phyloP scores from a whole-genome alignment of 208 protist species.

The Eutreptiella sp. region DNA sequence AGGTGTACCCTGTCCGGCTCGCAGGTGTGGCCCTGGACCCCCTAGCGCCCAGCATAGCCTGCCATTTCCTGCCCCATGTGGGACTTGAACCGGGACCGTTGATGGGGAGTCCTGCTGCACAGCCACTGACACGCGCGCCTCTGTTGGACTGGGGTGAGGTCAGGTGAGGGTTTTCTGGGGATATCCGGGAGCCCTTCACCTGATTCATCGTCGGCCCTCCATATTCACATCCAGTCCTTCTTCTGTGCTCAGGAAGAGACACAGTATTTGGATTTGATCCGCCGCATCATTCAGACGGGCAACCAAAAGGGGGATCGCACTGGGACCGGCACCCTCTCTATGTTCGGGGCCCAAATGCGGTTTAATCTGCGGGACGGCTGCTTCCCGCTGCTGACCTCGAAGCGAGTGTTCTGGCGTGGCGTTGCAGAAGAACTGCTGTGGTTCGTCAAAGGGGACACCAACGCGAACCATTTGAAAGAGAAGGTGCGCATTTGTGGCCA shows the following conservation, averaged over 20 bases:
- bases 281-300: constrained; percentile 60
- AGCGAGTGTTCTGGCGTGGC: constrained; percentile 95
- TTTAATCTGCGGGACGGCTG: constrained; percentile 83
- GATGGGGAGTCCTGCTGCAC: no score
- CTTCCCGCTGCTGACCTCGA: constrained; percentile 95
- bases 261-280: constrained; percentile 83
- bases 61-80: no score
- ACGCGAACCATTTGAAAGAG: constrained; percentile 77
- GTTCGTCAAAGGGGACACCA: constrained; percentile 92
- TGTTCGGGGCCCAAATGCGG: constrained; percentile 94
- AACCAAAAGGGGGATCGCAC: constrained; percentile 86
- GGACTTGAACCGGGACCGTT: no score
- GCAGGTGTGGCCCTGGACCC: no score
- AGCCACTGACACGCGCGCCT: no score
- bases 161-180: no score
- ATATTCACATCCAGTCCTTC: no score
- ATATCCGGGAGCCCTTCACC: no score
- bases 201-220: no score
- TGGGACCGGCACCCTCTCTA: constrained; percentile 82
- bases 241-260: constrained; percentile 76
- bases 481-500: constrained; percentile 86
- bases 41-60: no score
- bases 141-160: no score
- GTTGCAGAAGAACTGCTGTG: constrained; percentile 96
- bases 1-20: no score